phyloP scores from a whole-genome alignment of 257 asterid species.

The Ehretia macrophylla region DNA sequence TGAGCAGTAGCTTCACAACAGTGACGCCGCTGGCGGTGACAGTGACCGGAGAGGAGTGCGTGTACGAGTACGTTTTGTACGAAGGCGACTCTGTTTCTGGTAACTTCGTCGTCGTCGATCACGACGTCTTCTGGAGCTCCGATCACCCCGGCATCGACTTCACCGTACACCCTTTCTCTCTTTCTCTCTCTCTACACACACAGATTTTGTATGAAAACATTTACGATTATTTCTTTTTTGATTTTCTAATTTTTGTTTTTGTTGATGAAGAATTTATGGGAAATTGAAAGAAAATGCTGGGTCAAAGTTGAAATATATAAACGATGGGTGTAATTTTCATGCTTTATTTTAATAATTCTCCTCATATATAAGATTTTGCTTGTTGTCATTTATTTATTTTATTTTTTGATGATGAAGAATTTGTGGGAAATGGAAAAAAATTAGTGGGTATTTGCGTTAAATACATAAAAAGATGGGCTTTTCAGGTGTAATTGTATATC shows the following conservation, averaged over 20 bases:
- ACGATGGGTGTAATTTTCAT: too few species aligned
- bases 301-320: too few species aligned
- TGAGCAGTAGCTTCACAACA: neutral
- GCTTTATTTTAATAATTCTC: too few species aligned
- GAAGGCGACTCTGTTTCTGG: slow-evolving; percentile 79
- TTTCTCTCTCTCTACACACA: neutral
- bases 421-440: too few species aligned
- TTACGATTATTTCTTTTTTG: neutral
- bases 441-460: too few species aligned
- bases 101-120: slow-evolving; percentile 73
- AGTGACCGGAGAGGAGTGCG: slow-evolving; percentile 70
- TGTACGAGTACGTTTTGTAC: slow-evolving; percentile 67
- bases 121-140: slow-evolving; percentile 70
- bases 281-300: neutral
- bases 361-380: too few species aligned
- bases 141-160: slow-evolving; percentile 78
- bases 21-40: slow-evolving; percentile 54
- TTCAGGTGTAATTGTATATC: too few species aligned
- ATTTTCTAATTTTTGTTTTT: neutral
- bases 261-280: slow-evolving; percentile 1
- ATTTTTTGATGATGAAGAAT: too few species aligned
- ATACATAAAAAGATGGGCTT: too few species aligned
- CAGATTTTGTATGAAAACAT: neutral
- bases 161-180: slow-evolving; percentile 27
- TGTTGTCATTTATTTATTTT: too few species aligned